Evolutionary conservation across 768 basidiomycete genomes (phyloP).

Genomic region (Lactifluus rugatus): DNA sequence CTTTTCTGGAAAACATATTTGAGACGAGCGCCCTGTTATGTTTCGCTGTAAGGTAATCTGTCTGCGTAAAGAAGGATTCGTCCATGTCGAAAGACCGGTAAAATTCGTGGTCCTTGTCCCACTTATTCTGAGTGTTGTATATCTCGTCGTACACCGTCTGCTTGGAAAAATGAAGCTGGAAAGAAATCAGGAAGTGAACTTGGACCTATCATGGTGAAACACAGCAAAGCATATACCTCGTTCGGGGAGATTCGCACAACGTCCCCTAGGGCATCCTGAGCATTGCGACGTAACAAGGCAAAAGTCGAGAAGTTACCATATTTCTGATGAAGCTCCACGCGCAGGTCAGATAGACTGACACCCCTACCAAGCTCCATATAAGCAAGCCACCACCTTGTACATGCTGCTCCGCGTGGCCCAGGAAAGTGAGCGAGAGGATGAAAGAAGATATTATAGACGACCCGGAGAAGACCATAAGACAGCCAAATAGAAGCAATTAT

Average conservation of each 20-base stretch:
- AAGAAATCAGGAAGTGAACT: background rate
- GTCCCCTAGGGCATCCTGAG: conserved; percentile 1
- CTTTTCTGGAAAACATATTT: conserved; percentile 32
- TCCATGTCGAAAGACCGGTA: conserved; percentile 32
- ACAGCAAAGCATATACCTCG: background rate
- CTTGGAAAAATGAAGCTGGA: conserved; percentile 9
- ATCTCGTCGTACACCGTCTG: conserved; percentile 12
- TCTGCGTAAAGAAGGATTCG: conserved; percentile 30
- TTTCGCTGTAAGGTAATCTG: conserved; percentile 29
- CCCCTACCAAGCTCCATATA: conserved; percentile 7
- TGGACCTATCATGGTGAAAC: background rate
- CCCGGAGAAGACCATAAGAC: background rate
- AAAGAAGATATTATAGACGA: conserved; percentile 4
- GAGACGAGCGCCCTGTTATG: conserved; percentile 26
- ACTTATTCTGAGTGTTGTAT: conserved; percentile 19
- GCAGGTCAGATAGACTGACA: conserved; percentile 5
- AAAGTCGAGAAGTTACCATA: background rate
- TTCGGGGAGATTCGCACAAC: conserved; percentile 12
- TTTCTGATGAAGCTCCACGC: conserved; percentile 3
- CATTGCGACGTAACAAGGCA: background rate
- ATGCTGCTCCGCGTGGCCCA: conserved; percentile 13
- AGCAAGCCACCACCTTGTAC: conserved; percentile 14
- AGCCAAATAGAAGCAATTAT: background rate
- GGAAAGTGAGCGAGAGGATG: conserved; percentile 13
- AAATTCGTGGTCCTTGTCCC: conserved; percentile 32